These are phyloP conservation scores for Aspergillus neotritici DNA, from an alignment of 2,329 filamentous ascomycete species.

Conservation along the genomic window DNA sequence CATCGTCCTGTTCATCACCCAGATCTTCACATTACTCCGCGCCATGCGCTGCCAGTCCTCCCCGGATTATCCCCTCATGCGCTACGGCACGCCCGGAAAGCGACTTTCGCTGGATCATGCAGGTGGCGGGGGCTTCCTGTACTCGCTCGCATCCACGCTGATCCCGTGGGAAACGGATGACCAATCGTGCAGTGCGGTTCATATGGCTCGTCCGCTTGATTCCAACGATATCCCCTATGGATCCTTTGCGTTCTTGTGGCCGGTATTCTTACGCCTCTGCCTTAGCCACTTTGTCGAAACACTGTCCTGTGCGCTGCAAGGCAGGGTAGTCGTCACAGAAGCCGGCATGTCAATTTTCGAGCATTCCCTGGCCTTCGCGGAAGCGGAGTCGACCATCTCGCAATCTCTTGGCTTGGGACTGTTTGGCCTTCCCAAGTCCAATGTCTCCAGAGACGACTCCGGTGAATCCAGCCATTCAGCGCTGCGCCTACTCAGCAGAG, in stretches of 20 bases:
- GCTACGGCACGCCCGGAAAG: slow-evolving; percentile 63
- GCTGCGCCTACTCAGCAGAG: slow-evolving; percentile 34
- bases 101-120: slow-evolving; percentile 64
- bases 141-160: slow-evolving; percentile 64
- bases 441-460: slow-evolving; percentile 42
- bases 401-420: slow-evolving; percentile 69
- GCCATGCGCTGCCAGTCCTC: slow-evolving; percentile 91
- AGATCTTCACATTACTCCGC: slow-evolving; percentile 67
- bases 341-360: slow-evolving; percentile 96
- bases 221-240: slow-evolving; percentile 59
- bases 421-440: slow-evolving; percentile 49
- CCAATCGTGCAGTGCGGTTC: slow-evolving; percentile 66
- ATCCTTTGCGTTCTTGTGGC: slow-evolving; percentile 64
- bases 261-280: slow-evolving; percentile 49
- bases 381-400: slow-evolving; percentile 82
- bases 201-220: slow-evolving; percentile 59
- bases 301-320: slow-evolving; percentile 79
- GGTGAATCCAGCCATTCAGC: slow-evolving; percentile 25
- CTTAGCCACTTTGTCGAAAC: slow-evolving; percentile 85
- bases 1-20: slow-evolving; percentile 62
- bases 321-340: slow-evolving; percentile 71
- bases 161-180: slow-evolving; percentile 69
- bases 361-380: slow-evolving; percentile 90
- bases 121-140: slow-evolving; percentile 62
- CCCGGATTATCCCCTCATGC: slow-evolving; percentile 61